Conservation (phyloP, 2,329 filamentous ascomycete species). For the Penicillium sp. region DNA sequence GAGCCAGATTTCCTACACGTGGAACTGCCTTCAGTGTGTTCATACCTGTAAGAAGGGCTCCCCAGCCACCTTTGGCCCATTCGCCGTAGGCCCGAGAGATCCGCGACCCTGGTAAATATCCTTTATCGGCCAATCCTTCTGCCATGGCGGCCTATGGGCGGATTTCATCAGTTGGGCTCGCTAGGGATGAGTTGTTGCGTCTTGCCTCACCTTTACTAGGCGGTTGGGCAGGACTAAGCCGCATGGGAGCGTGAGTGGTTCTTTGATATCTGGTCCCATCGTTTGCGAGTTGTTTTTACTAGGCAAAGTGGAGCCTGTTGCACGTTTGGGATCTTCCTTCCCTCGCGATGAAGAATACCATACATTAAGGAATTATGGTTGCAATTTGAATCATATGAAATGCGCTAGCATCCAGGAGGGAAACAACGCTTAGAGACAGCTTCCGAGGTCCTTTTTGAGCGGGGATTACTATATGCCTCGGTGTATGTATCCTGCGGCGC, state of each 20-base stretch:
- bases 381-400: too few species aligned
- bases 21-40: too few species aligned
- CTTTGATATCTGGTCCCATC: slow-evolving; percentile 4
- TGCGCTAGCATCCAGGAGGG: too few species aligned
- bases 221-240: slow-evolving; percentile 15
- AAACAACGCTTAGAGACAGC: too few species aligned
- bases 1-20: too few species aligned
- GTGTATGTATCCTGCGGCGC: too few species aligned
- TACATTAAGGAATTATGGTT: too few species aligned
- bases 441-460: too few species aligned
- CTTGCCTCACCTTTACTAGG: slow-evolving; percentile 7
- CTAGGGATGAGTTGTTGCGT: background rate
- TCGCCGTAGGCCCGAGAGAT: background rate
- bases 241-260: slow-evolving; percentile 12
- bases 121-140: background rate
- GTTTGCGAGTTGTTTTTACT: background rate
- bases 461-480: too few species aligned
- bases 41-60: background rate
- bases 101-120: background rate
- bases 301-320: too few species aligned
- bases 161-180: background rate
- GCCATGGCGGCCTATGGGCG: background rate
- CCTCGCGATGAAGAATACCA: too few species aligned
- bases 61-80: background rate
- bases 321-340: too few species aligned